phyloP scores from a whole-genome alignment of 495 filamentous ascomycete species.

The Platismatia glauca region DNA sequence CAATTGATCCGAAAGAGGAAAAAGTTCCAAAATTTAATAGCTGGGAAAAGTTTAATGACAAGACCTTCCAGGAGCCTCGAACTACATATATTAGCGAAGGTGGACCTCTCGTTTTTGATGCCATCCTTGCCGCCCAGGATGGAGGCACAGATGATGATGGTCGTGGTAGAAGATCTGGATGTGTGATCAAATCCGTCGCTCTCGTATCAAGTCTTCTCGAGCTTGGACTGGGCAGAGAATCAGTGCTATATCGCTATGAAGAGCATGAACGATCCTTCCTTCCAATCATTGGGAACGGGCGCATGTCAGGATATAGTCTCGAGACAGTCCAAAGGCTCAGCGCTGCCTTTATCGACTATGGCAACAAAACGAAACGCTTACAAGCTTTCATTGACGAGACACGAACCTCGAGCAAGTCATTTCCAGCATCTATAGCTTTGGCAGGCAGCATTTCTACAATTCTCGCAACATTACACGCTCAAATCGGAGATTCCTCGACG shows the following conservation, averaged over 20 bases:
- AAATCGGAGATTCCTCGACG: conserved; percentile 38
- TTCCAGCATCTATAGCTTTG: conserved; percentile 51
- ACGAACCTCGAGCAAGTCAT: conserved; percentile 27
- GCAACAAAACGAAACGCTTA: conserved; percentile 47
- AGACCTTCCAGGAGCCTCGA: conserved; percentile 32
- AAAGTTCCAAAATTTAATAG: conserved; percentile 43
- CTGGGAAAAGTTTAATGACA: conserved; percentile 62
- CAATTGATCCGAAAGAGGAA: conserved; percentile 17
- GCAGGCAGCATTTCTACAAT: conserved; percentile 49
- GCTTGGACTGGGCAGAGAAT: conserved; percentile 73
- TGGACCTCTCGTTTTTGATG: conserved; percentile 64
- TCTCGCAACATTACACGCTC: conserved; percentile 45
- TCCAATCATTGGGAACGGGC: conserved; percentile 43
- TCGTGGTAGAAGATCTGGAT: background rate
- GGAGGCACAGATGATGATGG: background rate
- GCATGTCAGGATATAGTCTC: conserved; percentile 61
- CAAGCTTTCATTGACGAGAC: conserved; percentile 42
- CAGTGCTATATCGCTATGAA: conserved; percentile 67
- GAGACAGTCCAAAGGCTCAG: conserved; percentile 48
- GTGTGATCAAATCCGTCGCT: conserved; percentile 19
- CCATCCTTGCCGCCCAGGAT: conserved; percentile 40
- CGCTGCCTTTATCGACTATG: conserved; percentile 48
- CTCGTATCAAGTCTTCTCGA: conserved; percentile 41
- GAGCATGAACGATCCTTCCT: conserved; percentile 47
- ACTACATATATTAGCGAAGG: conserved; percentile 71